phyloP scores from a whole-genome alignment of 2,329 filamentous ascomycete genomes.

The Tolypocladium inflatum region DNA sequence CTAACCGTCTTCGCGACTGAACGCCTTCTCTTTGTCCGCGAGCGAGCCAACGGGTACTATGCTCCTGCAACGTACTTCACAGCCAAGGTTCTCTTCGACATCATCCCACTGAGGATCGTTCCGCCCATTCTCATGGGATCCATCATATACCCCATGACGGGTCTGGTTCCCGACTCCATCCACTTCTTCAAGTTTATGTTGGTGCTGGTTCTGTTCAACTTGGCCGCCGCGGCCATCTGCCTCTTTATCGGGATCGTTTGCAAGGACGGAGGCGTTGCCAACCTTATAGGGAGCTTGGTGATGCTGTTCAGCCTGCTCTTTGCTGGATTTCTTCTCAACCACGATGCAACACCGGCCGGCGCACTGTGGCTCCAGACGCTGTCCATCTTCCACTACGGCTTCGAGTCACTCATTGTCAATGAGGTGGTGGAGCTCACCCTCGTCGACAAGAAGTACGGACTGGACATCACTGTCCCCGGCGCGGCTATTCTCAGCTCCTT shows the following conservation, averaged over 20 bases:
- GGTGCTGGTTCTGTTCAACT: conserved; percentile 89
- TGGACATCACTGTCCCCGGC: conserved; percentile 93
- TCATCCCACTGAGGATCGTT: conserved; percentile 86
- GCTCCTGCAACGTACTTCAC: conserved; percentile 87
- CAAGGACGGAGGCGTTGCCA: conserved; percentile 84
- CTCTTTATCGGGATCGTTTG: conserved; percentile 95
- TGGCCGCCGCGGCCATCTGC: conserved; percentile 87
- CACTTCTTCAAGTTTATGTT: conserved; percentile 90
- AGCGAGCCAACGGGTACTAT: conserved; percentile 96
- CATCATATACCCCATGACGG: conserved; percentile 97
- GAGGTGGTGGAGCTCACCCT: conserved; percentile 86
- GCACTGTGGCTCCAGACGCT: conserved; percentile 86
- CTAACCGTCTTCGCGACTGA: conserved; percentile 90
- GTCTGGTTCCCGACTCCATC: conserved; percentile 67
- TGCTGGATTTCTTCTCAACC: conserved; percentile 87
- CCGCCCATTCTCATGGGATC: conserved; percentile 91
- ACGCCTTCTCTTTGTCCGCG: conserved; percentile 80
- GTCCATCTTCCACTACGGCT: conserved; percentile 97
- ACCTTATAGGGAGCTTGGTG: conserved; percentile 84
- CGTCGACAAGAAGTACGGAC: conserved; percentile 87
- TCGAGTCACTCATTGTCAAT: conserved; percentile 94
- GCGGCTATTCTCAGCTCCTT: conserved; percentile 91
- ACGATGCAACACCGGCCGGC: conserved; percentile 78
- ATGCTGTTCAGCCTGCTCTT: conserved; percentile 98
- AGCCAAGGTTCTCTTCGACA: conserved; percentile 96